Conservation (phyloP, 148 eudicot species). For the Camellia lanceoleosa region DNA sequence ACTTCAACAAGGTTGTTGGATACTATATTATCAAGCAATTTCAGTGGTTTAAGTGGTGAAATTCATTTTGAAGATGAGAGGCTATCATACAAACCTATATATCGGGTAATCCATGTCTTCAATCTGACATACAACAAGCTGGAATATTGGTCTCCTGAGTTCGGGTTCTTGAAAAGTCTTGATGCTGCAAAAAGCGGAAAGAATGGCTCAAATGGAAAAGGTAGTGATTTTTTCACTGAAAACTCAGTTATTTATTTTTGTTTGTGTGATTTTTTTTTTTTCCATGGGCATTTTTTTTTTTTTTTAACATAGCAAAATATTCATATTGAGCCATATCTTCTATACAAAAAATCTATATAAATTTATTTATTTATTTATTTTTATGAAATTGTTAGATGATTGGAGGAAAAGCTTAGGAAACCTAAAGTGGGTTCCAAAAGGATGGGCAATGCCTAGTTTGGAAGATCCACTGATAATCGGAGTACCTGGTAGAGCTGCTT, state of each 20-base stretch:
- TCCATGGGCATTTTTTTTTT: too few species aligned
- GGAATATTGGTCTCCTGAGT: background rate
- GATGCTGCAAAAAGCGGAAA: background rate
- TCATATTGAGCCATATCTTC: too few species aligned
- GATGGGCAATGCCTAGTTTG: constrained; percentile 4
- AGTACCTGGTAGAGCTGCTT: background rate
- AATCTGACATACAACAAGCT: background rate
- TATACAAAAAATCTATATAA: too few species aligned
- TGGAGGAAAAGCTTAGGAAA: background rate
- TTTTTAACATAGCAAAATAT: too few species aligned
- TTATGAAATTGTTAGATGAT: background rate
- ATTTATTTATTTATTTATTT: too few species aligned
- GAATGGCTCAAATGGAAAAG: background rate
- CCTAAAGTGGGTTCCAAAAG: background rate
- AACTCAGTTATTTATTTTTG: too few species aligned
- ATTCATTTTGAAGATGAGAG: background rate
- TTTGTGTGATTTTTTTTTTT: too few species aligned
- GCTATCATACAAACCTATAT: background rate
- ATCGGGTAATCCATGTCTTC: background rate
- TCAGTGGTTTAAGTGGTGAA: constrained; percentile 7
- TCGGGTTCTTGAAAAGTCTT: background rate
- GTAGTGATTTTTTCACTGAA: background rate
- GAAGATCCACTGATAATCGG: constrained; percentile 9
- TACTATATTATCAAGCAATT: background rate
- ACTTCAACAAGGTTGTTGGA: background rate